Evolutionary conservation across 2,329 filamentous ascomycete genomes (phyloP).

Genomic region (Botrytis elliptica): DNA sequence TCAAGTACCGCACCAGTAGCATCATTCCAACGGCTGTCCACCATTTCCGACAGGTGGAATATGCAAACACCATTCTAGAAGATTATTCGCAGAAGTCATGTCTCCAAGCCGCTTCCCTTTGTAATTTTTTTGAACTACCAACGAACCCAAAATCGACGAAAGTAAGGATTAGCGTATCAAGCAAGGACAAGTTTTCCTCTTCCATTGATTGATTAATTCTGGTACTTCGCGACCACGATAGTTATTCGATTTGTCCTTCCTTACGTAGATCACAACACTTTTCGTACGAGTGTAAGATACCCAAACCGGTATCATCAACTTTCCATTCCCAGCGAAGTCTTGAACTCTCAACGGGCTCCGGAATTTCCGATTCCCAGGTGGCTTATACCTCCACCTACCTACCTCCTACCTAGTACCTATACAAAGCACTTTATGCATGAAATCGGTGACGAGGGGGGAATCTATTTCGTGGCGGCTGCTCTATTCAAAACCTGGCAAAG

Average conservation of each 20-base stretch:
- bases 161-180: conserved; percentile 15
- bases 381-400: neutral
- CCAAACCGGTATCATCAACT: neutral
- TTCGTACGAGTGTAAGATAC: neutral
- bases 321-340: neutral
- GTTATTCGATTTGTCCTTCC: neutral
- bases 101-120: neutral
- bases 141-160: neutral
- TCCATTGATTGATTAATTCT: neutral
- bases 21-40: neutral
- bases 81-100: neutral
- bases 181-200: conserved; percentile 19
- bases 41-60: conserved; percentile 6
- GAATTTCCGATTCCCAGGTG: neutral
- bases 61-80: conserved; percentile 1
- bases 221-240: neutral
- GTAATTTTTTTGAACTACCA: neutral
- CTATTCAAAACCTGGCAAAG: neutral
- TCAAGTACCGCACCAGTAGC: neutral
- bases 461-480: conserved; percentile 6
- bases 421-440: neutral
- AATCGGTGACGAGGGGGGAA: neutral
- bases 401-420: neutral
- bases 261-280: neutral
- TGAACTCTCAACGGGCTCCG: neutral